Evolutionary conservation across 2,329 filamentous ascomycete species (phyloP).

Genomic region (Cryphonectria nitschkei): DNA sequence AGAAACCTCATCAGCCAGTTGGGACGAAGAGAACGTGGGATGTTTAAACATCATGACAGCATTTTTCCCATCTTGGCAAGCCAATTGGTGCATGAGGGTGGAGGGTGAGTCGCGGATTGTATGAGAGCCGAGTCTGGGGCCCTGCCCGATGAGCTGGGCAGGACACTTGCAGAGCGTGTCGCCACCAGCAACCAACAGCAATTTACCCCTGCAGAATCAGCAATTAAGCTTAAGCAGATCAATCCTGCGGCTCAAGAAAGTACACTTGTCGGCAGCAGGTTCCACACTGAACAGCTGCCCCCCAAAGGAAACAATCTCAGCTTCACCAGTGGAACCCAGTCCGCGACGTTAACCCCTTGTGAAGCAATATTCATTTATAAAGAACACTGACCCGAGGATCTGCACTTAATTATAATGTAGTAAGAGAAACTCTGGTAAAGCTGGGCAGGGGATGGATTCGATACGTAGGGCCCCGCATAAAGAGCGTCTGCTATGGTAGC

Average conservation of each 20-base stretch:
- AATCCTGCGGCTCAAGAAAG: neutral
- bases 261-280: neutral
- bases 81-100: neutral
- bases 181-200: conserved; percentile 19
- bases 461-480: conserved; percentile 4
- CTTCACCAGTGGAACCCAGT: neutral
- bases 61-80: neutral
- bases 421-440: conserved; percentile 8
- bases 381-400: neutral
- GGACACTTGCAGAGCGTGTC: neutral
- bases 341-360: neutral
- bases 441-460: neutral
- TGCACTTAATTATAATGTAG: neutral
- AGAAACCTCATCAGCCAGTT: conserved; percentile 12
- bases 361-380: neutral
- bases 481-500: neutral
- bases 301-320: neutral
- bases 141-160: conserved; percentile 16
- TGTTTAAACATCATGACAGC: conserved; percentile 5
- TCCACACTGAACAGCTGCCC: conserved; percentile 10
- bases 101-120: conserved; percentile 7
- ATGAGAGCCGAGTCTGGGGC: conserved; percentile 15
- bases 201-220: neutral
- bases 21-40: conserved; percentile 2
- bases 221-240: conserved; percentile 18